Evolutionary conservation across 352 stramenopile species (phyloP).

Genomic region (Phytophthora brassicae): DNA sequence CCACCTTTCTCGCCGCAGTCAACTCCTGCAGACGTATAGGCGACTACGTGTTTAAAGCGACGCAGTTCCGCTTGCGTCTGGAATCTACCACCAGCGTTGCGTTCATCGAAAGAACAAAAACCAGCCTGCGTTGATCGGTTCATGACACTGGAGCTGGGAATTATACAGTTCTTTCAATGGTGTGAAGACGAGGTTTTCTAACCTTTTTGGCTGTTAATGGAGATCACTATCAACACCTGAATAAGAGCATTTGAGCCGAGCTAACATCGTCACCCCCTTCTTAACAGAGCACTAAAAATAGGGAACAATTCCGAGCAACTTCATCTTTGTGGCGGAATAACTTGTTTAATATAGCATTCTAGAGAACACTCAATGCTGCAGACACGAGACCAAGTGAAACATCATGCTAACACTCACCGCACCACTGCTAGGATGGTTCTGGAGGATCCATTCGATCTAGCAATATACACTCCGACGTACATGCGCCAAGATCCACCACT

Average conservation of each 20-base stretch:
- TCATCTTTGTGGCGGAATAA: not conserved
- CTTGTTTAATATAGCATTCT: not conserved
- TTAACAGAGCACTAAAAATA: constrained; percentile 32
- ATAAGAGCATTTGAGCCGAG: constrained; percentile 20
- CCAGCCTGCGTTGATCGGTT: constrained; percentile 63
- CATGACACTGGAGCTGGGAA: constrained; percentile 26
- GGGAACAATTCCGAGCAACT: not conserved
- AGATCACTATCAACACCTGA: not conserved
- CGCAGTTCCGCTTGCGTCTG: constrained; percentile 78
- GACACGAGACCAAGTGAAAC: not conserved
- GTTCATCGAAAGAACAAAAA: constrained; percentile 79
- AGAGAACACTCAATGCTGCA: not conserved
- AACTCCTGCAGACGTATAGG: constrained; percentile 46
- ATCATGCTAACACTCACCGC: not conserved
- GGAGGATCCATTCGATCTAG: constrained; percentile 35
- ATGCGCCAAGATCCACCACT: constrained; percentile 18
- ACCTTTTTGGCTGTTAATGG: not conserved
- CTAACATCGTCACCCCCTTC: constrained; percentile 16
- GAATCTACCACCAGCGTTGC: constrained; percentile 69
- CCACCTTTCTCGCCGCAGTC: constrained; percentile 59
- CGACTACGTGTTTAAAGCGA: constrained; percentile 74
- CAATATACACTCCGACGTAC: constrained; percentile 43
- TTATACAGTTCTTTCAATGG: constrained; percentile 6
- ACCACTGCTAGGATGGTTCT: constrained; percentile 1
- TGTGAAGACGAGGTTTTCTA: not conserved